Conservation (phyloP, 805 yeast species). For the Dipodascus albidus region DNA sequence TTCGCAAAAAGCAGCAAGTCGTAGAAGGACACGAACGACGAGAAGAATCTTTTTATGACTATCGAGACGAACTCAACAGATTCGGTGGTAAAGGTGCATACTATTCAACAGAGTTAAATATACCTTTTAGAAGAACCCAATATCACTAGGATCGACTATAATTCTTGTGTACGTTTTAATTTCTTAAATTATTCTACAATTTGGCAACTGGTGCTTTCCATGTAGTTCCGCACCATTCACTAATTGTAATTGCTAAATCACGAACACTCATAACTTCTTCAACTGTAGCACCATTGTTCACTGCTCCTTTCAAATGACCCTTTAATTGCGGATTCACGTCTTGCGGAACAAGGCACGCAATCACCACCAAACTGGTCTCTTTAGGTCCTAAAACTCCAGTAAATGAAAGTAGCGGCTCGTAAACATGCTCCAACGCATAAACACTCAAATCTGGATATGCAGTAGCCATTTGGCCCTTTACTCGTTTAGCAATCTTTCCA, state of each 20-base stretch:
- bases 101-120: not conserved
- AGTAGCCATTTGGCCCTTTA: conserved; percentile 50
- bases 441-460: conserved; percentile 84
- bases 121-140: not conserved
- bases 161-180: not conserved
- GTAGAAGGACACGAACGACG: not conserved
- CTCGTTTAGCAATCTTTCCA: conserved; percentile 60
- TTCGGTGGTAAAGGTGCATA: not conserved
- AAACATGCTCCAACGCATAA: conserved; percentile 59
- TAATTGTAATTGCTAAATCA: conserved; percentile 47
- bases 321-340: conserved; percentile 88
- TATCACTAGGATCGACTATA: no score
- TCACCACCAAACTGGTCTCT: conserved; percentile 68
- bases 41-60: not conserved
- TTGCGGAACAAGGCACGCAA: conserved; percentile 78
- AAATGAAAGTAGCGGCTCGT: conserved; percentile 65
- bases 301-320: conserved; percentile 83
- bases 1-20: not conserved
- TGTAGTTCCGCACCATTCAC: conserved; percentile 61
- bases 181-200: conserved; percentile 24
- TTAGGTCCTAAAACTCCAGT: conserved; percentile 47
- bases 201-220: conserved; percentile 51
- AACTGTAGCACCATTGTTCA: conserved; percentile 59
- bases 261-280: conserved; percentile 55
- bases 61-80: not conserved